Evolutionary conservation across 495 filamentous ascomycete genomes (phyloP), one percentile per base, ranked within the genome.

Genomic region (Stereocaulon alpinum): DNA sequence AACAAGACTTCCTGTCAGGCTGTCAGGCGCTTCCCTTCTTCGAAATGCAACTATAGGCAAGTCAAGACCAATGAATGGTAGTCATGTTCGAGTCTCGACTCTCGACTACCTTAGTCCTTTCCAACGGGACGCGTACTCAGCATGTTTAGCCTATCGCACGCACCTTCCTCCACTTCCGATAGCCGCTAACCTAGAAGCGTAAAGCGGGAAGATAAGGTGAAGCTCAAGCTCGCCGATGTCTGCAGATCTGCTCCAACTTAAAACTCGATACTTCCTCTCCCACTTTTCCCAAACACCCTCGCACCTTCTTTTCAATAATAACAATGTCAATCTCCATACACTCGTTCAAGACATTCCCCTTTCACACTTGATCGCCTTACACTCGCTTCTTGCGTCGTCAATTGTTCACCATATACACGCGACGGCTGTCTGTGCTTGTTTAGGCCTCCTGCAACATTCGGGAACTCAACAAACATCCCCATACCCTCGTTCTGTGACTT

Each of bases 61-160:
- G 1, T 50, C 24, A 24, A 22, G 9, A 50, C 15, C 15, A 50
- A 30, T 0, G 14, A 50, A 50, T 5, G n/a, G 15, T 12, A 50
- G 17, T 24, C 3, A 50, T 15, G 47, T 30, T 12, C 24, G 24
- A 49, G 5, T 27, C 47, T 49, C 9, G 47, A 50, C 47, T n/a
- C n/a, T n/a, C n/a, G n/a, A n/a, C n/a, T n/a, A n/a, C n/a, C n/a
- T n/a, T 22, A 6, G 24, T 50, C n/a, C 47, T 9, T 15, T 50
- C 5, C 12, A 15, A 50, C 30, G 15, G 11, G 12, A 50, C 47
- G 27, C 27, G 47, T 32, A 50, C 9, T 50, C 17, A 50, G 47
- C 47, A 50, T 50, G 24, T 50, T 50, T 50, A 50, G 15, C 47
- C 47, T 50, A 50, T 50, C 47, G 24, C 17, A 18, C 47, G 24